Evolutionary conservation across 2,329 filamentous ascomycete genomes (phyloP), one percentile per base, ranked within the genome.

Genomic region (Sporothrix dimorphospora): DNA sequence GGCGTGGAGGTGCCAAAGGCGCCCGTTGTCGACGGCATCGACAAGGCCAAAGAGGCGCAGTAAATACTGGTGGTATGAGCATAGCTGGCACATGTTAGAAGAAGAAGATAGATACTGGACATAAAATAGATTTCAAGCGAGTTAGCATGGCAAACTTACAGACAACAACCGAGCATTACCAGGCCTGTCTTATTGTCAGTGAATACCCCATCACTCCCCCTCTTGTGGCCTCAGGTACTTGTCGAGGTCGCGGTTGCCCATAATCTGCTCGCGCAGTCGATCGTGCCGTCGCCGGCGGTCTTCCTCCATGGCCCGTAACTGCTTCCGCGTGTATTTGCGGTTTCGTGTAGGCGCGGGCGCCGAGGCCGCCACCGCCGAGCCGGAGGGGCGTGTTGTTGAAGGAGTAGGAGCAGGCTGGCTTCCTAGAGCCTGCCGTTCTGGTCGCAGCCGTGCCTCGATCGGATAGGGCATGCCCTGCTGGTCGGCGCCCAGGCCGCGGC

Each of bases 401-500:
- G 27, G 19, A 57, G 12, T 14, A 11, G 84, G 81, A 9, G 84
- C 77, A 38, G 79, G 75, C 4, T 86, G 0, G 19, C 49, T n/a
- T 7, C 94, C 94, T 34, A 97, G 80, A 0, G 94, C 95, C 8
- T 92, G 82, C 3, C 87, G 94, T 78, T 95, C 89, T 57, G 90
- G 87, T 81, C 97, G 97, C 71, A 87, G 83, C 72, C 85, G 87
- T 0, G 88, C 83, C 78, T 94, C 94, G 74, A 98, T 85, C 0
- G 94, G 94, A 75, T 90, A 90, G 53, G 91, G 85, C 73, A 93
- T 90, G 3, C 94, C 94, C 75, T 92, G 88, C 0, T 92, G 90
- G 1, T 83, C 81, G 11, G 87, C 87, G 0, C 94, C 94, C 0
- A 98, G 84, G 0, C 94, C 94, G 19, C 83, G 80, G 2, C 93